Evolutionary conservation across 2,329 filamentous ascomycete species (phyloP).

Genomic region (Beauveria sp.): DNA sequence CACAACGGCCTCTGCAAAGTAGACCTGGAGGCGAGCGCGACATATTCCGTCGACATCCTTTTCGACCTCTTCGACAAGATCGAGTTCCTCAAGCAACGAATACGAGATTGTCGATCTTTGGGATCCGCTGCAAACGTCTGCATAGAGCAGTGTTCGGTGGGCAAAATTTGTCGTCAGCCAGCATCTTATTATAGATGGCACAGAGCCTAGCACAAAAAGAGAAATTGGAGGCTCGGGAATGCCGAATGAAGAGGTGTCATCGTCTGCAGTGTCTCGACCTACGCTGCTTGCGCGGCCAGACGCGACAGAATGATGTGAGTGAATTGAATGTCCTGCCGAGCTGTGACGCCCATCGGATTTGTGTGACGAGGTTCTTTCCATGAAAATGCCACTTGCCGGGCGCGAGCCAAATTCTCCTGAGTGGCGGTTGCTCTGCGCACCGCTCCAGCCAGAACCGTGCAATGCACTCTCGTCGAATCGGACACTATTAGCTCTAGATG

Average conservation of each 20-base stretch:
- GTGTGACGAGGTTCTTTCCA: conserved; percentile 85
- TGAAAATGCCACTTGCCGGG: conserved; percentile 77
- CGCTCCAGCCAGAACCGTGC: conserved; percentile 75
- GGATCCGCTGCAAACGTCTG: conserved; percentile 85
- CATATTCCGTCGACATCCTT: conserved; percentile 57
- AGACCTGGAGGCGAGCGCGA: conserved; percentile 71
- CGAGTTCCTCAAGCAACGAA: conserved; percentile 66
- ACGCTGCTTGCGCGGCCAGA: conserved; percentile 83
- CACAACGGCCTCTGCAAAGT: conserved; percentile 84
- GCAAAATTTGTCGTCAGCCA: conserved; percentile 90
- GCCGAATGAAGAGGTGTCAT: conserved; percentile 62
- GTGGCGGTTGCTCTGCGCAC: conserved; percentile 63
- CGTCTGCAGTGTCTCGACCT: conserved; percentile 64
- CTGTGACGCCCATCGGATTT: conserved; percentile 94
- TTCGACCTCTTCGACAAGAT: conserved; percentile 58
- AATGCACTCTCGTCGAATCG: conserved; percentile 95
- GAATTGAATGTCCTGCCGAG: conserved; percentile 77
- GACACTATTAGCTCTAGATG: conserved; percentile 92
- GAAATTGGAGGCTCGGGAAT: conserved; percentile 72
- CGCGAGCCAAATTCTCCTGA: conserved; percentile 77
- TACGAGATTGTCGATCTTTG: conserved; percentile 77
- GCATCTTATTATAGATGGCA: conserved; percentile 90
- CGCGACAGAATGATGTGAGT: conserved; percentile 59
- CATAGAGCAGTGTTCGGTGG: conserved; percentile 81
- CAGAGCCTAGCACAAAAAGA: conserved; percentile 76